Percentiles rank a stretch among this genome's conserved stretches.
Evolutionary conservation across 306 rosid species (phyloP).

Genomic region (Echinosophora koreensis): DNA sequence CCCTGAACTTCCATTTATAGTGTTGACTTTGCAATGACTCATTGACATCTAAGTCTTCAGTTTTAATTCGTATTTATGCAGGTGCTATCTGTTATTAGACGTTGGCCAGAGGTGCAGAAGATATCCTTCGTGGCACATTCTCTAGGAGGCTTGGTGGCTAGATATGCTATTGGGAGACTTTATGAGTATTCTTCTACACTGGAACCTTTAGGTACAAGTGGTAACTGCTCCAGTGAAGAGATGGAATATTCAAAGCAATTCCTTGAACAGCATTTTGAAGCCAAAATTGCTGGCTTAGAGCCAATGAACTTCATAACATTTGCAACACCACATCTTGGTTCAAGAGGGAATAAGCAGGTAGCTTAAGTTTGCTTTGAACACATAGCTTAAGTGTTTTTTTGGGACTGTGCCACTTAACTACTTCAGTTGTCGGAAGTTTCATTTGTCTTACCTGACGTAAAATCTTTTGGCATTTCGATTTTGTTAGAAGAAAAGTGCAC

Average conservation of each 20-base stretch:
- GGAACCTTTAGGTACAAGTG: conserved; percentile 47
- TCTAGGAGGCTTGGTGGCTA: conserved; percentile 92
- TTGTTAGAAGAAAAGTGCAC: not conserved
- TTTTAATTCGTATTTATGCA: conserved; percentile 52
- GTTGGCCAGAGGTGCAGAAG: conserved; percentile 72
- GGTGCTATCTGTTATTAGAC: conserved; percentile 73
- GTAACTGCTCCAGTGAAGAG: conserved; percentile 49
- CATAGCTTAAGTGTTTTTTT: no score
- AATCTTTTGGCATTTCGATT: conserved; percentile 26
- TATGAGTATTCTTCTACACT: conserved; percentile 54
- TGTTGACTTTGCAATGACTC: conserved; percentile 25
- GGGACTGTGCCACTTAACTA: conserved; percentile 2
- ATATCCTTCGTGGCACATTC: conserved; percentile 98
- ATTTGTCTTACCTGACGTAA: conserved; percentile 4
- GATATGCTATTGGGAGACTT: conserved; percentile 93
- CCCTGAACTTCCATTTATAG: not conserved
- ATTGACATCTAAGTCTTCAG: not conserved
- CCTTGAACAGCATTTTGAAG: conserved; percentile 51
- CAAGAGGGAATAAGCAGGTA: conserved; percentile 89
- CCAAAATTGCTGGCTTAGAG: conserved; percentile 85
- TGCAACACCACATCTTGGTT: conserved; percentile 98
- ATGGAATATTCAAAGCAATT: conserved; percentile 52
- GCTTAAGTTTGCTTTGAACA: not conserved
- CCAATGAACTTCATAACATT: conserved; percentile 92
- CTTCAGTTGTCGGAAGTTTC: conserved; percentile 3